Conservation (phyloP, 2,329 filamentous ascomycete species). For the Aspergillus sp. region DNA sequence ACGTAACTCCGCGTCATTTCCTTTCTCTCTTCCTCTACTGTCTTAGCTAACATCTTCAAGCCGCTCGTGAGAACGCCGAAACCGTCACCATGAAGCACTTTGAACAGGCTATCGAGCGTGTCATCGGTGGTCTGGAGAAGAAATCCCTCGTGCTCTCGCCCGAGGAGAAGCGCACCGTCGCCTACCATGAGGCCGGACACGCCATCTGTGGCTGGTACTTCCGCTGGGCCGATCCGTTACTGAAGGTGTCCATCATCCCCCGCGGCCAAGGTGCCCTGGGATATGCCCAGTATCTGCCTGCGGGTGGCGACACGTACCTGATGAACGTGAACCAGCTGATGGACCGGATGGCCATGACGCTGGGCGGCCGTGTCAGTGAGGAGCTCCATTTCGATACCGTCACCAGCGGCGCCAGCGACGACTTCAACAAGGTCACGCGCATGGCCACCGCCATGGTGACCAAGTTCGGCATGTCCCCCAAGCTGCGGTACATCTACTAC, state of each 20-base stretch:
- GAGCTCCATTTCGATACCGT: conserved; percentile 97
- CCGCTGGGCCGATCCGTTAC: conserved; percentile 89
- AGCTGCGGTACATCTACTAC: conserved; percentile 90
- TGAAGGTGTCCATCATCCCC: conserved; percentile 98
- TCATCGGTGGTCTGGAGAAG: conserved; percentile 94
- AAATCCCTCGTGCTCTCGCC: conserved; percentile 92
- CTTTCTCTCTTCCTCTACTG: neutral
- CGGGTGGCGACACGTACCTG: conserved; percentile 78
- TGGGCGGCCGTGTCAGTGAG: conserved; percentile 91
- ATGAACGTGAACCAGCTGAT: conserved; percentile 96
- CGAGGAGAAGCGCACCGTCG: conserved; percentile 91
- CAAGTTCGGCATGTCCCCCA: conserved; percentile 97
- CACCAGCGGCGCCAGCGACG: conserved; percentile 89
- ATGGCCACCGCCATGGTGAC: conserved; percentile 98
- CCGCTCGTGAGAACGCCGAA: conserved; percentile 77
- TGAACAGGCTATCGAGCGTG: conserved; percentile 95
- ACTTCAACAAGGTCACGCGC: conserved; percentile 96
- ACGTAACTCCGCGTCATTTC: conserved; percentile 37
- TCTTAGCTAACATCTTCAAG: conserved; percentile 44
- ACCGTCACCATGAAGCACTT: conserved; percentile 87
- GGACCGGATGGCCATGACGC: conserved; percentile 99
- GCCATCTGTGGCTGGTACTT: conserved; percentile 99
- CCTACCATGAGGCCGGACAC: conserved; percentile 97
- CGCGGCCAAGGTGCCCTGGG: conserved; percentile 90
- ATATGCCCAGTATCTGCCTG: conserved; percentile 95